Base-by-base conservation (phyloP, 305 asterid genomes). In the Salvia sclarea region DNA sequence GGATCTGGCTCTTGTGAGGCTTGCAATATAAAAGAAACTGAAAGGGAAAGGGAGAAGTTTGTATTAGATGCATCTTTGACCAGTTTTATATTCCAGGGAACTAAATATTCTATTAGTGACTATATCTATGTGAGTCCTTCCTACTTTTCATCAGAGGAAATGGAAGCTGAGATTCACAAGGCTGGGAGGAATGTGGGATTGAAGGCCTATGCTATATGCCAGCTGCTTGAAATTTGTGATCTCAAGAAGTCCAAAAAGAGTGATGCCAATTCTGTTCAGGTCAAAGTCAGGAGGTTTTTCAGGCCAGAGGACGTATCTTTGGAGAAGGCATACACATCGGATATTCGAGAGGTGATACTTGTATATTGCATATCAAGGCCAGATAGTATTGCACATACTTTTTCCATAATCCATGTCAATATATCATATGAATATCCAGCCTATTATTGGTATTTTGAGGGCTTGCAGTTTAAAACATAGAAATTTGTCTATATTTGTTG, bases 181-280 rank as follows among this genome's bases (percentile, higher is more conserved):
- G 82, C 93, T 37, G 96, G 98, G 63, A 89, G 92, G 78, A 94
- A 94, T 80, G 98, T 94, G 61, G 98, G 99, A 38, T 72, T 94
- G 76, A 91, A 79, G 83, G 88, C 96, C 20, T 82, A 84, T 79
- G 90, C 75, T 58, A 66, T 94, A 53, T 89, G 96, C 74, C 96
- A 91, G 75, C 76, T 94, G 73, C 85, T 89, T 66, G 95, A 87
- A 76, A 81, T 94, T 70, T 66, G 82, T 61, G 80, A 76, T n/a
- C 72, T 41, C 38, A 79, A 83, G 76, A 72, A 80, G 70, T 58
- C 83, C 53, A 82, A 81, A 70, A 67, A 75, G 64, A 70, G 52
- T 53, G 83, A 82, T 57, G 68, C 82, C 37, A 71, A 58, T 59
- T 83, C 88, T 62, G 79, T 84, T 37, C 60, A 54, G 71, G 85